Conservation (phyloP, 2,329 filamentous ascomycete species). For the Pseudogymnoascus sp. region DNA sequence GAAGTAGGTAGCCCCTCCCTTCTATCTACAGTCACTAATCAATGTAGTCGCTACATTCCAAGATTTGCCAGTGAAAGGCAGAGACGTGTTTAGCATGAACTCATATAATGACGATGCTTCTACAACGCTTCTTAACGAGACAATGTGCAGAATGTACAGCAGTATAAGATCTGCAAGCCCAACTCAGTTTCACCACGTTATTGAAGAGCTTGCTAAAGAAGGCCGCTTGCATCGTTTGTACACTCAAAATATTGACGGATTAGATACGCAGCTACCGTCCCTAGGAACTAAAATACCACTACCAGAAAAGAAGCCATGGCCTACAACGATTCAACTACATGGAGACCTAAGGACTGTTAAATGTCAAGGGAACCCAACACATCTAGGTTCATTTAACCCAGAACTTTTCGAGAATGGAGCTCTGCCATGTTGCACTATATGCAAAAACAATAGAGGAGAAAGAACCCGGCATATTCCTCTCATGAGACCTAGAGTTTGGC, state of each 20-base stretch:
- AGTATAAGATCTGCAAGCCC: constrained; percentile 69
- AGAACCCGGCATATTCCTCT: constrained; percentile 14
- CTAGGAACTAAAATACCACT: constrained; percentile 74
- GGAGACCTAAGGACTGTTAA: constrained; percentile 65
- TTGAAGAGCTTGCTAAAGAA: constrained; percentile 79
- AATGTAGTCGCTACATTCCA: constrained; percentile 18
- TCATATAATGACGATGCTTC: constrained; percentile 87
- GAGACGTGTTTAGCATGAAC: constrained; percentile 65
- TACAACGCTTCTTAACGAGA: constrained; percentile 82
- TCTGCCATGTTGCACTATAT: constrained; percentile 12
- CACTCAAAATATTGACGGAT: constrained; percentile 90
- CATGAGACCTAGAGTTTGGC: constrained; percentile 60
- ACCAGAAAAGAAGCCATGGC: constrained; percentile 75
- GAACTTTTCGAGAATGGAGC: constrained; percentile 11
- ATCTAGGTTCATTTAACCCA: constrained; percentile 19
- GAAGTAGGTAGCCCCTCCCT: constrained; percentile 50
- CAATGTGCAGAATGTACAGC: constrained; percentile 79
- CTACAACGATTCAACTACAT: constrained; percentile 84
- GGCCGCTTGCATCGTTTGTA: constrained; percentile 81
- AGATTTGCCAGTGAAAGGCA: constrained; percentile 41
- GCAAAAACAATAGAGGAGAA: constrained; percentile 8
- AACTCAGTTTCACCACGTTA: constrained; percentile 81
- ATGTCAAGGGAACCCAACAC: constrained; percentile 16
- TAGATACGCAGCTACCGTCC: constrained; percentile 75
- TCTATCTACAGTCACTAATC: constrained; percentile 14